phyloP scores from a whole-genome alignment of 1,284 basidiomycete genomes.

The Cutaneotrichosporon spelunceum region DNA sequence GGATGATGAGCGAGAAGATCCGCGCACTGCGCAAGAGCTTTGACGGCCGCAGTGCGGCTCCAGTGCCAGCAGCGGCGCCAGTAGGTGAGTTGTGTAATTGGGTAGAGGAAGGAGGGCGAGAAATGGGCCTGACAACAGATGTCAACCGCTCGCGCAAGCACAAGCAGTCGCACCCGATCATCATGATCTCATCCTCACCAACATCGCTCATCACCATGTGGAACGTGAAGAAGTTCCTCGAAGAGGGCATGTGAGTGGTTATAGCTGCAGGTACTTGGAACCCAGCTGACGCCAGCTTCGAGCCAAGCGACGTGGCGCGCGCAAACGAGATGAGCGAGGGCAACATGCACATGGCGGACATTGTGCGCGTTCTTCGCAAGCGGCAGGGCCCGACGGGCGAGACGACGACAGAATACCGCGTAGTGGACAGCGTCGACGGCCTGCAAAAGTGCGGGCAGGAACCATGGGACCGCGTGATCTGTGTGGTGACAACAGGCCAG shows the following conservation, averaged over 20 bases:
- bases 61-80: conserved; percentile 17
- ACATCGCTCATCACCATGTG: conserved; percentile 96
- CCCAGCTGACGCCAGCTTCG: conserved; percentile 59
- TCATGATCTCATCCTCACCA: conserved; percentile 92
- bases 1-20: conserved; percentile 46
- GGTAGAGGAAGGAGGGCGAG: neutral
- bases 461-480: conserved; percentile 90
- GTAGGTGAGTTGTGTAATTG: neutral
- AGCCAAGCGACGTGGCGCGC: conserved; percentile 71
- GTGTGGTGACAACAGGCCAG: conserved; percentile 95
- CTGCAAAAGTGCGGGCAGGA: conserved; percentile 84
- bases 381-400: conserved; percentile 55
- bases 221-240: conserved; percentile 90
- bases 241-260: conserved; percentile 71
- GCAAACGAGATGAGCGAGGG: conserved; percentile 56
- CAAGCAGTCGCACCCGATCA: conserved; percentile 68
- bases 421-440: conserved; percentile 90
- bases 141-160: conserved; percentile 49
- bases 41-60: conserved; percentile 22
- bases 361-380: conserved; percentile 76
- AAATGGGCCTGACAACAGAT: conserved; percentile 2
- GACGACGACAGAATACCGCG: conserved; percentile 60
- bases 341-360: conserved; percentile 73
- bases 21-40: conserved; percentile 37
- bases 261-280: neutral